A percentile compares a stretch with the other conserved stretches of the same genome.
These are phyloP conservation scores for Daldinia concentrica DNA, from an alignment of 495 filamentous ascomycete species.

Conservation along the genomic window DNA sequence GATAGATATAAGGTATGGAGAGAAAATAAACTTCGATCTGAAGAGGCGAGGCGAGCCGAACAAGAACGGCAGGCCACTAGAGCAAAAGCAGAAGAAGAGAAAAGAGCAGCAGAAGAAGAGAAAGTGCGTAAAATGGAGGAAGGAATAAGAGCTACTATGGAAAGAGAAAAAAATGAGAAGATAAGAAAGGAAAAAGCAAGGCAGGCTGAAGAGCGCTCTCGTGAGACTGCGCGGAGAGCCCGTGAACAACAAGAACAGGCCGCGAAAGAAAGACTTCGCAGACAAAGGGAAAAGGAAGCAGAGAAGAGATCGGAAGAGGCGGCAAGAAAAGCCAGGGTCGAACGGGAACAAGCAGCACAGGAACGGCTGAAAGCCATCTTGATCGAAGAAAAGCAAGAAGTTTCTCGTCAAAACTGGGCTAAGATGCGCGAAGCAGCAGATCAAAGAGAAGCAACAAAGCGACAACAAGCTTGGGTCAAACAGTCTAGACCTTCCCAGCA, in stretches of 20 bases:
- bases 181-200: slow-evolving; percentile 17
- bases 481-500: slow-evolving; percentile 3
- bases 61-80: background rate
- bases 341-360: slow-evolving; percentile 32
- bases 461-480: background rate
- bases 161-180: slow-evolving; percentile 16
- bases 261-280: slow-evolving; percentile 27
- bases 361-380: slow-evolving; percentile 23
- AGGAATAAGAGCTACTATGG: slow-evolving; percentile 16
- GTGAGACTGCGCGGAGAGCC: slow-evolving; percentile 29
- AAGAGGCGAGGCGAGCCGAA: slow-evolving; percentile 19
- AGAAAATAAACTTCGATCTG: background rate
- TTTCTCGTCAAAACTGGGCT: slow-evolving; percentile 23
- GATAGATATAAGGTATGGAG: background rate
- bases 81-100: background rate
- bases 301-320: slow-evolving; percentile 34
- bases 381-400: slow-evolving; percentile 30
- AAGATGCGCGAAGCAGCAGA: slow-evolving; percentile 31
- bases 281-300: slow-evolving; percentile 21
- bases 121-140: slow-evolving; percentile 16
- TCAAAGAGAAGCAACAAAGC: background rate
- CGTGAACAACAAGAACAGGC: slow-evolving; percentile 28
- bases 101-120: slow-evolving; percentile 13
- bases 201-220: slow-evolving; percentile 30
- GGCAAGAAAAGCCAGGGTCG: slow-evolving; percentile 12